These are phyloP conservation scores for Nakaseomyces nivariensis DNA, from an alignment of 1,139 yeast genomes.

Conservation along the genomic window DNA sequence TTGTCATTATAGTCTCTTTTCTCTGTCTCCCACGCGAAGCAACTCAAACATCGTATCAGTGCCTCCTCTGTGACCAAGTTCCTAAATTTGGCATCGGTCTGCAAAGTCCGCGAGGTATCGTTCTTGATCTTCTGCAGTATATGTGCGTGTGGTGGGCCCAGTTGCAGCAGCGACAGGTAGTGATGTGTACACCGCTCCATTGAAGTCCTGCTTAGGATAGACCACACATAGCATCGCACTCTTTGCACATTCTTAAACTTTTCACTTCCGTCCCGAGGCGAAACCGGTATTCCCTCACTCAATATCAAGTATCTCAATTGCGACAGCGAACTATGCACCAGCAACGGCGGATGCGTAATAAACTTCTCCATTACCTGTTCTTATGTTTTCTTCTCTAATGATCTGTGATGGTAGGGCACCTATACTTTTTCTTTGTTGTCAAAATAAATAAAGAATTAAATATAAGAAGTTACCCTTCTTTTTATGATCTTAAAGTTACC, in stretches of 20 bases:
- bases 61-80: constrained; percentile 58
- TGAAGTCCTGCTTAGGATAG: constrained; percentile 58
- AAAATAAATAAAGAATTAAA: no score
- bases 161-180: constrained; percentile 46
- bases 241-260: constrained; percentile 35
- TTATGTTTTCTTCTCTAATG: neutral
- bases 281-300: constrained; percentile 61
- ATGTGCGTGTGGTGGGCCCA: constrained; percentile 49
- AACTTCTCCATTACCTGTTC: constrained; percentile 19
- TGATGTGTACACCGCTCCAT: constrained; percentile 43
- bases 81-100: constrained; percentile 62
- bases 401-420: neutral
- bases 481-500: no score
- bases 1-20: neutral
- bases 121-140: constrained; percentile 56
- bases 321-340: constrained; percentile 60
- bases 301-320: constrained; percentile 72
- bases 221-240: constrained; percentile 73
- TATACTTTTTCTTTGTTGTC: no score
- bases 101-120: constrained; percentile 80
- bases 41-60: constrained; percentile 58
- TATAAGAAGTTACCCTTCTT: no score
- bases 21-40: constrained; percentile 49
- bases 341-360: constrained; percentile 28
- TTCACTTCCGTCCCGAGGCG: constrained; percentile 24